Evolutionary conservation across 768 basidiomycete genomes (phyloP), one percentile per base, ranked within the genome.

Genomic region (Pulveroboletus sp.): DNA sequence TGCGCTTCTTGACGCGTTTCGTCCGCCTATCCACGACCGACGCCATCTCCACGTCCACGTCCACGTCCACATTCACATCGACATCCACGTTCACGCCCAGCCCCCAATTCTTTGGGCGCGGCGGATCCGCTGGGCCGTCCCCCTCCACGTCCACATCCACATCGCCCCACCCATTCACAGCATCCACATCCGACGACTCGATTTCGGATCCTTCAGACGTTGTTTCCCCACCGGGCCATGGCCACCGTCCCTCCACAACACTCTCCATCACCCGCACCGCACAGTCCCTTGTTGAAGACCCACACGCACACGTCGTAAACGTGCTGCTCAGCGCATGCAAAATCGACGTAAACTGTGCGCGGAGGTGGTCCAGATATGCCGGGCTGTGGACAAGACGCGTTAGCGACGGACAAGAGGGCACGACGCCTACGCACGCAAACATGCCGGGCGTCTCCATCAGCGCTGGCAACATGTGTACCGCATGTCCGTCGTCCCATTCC

Each of bases 401-500:
- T 24, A 40, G 35, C n/a, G 29, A 52, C 39, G 24, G 21, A 47
- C n/a, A 40, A 25, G 1, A n/a, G 17, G 19, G 5, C 6, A 34
- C 8, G 12, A 32, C 19, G 10, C 4, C 43, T 19, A 79, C 79
- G 69, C 66, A 84, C 84, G 76, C 72, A 57, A 84, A 82, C 48
- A 76, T 58, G 50, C 74, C 68, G 5, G 83, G 80, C 5, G 76
- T 67, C 57, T 81, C 70, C 49, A 90, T 72, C 43, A 89, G 67
- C 8, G 82, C 81, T n/a, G 82, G 87, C 1, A 92, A 71, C 51
- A 75, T 71, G 66, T 95, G 94, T 0, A 94, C 80, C 1, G 85
- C 83, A 61, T 91, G 88, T 2, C 82, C 83, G 59, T 98, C 94
- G 58, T 97, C 94, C 94, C 94, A 98, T 64, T 97, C 93, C 93